A percentile compares a stretch with the other conserved stretches of the same genome.
phyloP scores from a whole-genome alignment of 2,329 filamentous ascomycete species.

The Calonectria leucothoes region DNA sequence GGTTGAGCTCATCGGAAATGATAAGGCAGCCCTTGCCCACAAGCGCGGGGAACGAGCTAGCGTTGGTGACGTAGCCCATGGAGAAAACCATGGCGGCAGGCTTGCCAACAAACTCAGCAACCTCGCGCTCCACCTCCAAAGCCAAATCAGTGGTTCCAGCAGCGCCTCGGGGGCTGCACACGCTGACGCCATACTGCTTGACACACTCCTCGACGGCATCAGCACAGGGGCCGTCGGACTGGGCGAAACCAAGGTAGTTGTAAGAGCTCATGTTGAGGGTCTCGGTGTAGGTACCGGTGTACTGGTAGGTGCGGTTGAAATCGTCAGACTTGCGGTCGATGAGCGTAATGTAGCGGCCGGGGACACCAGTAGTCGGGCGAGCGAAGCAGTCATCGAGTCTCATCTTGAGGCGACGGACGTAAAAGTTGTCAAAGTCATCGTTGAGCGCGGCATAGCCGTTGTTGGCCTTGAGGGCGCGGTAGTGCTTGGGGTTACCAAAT shows the following conservation, averaged over 20 bases:
- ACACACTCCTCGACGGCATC: constrained; percentile 90
- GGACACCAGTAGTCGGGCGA: constrained; percentile 90
- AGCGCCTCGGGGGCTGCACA: constrained; percentile 85
- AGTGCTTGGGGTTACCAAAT: constrained; percentile 85
- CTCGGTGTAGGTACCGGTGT: constrained; percentile 91
- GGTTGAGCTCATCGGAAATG: constrained; percentile 97
- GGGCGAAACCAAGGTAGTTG: constrained; percentile 98
- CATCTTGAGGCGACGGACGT: constrained; percentile 90
- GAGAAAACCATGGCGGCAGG: constrained; percentile 96
- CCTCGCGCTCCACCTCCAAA: constrained; percentile 87
- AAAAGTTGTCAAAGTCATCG: constrained; percentile 99
- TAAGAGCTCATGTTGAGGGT: constrained; percentile 99
- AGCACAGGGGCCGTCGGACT: constrained; percentile 96
- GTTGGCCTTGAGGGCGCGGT: constrained; percentile 82
- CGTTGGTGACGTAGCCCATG: constrained; percentile 98
- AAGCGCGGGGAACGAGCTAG: constrained; percentile 90
- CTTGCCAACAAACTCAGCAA: constrained; percentile 94
- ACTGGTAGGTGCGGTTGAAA: constrained; percentile 89
- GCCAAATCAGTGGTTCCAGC: constrained; percentile 89
- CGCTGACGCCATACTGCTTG: constrained; percentile 85
- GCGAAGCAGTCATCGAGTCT: constrained; percentile 98
- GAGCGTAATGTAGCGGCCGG: constrained; percentile 92
- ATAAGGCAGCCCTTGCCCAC: constrained; percentile 94
- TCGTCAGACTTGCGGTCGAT: constrained; percentile 92
- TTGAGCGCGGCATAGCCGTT: constrained; percentile 96